phyloP scores from a whole-genome alignment of 2,329 filamentous ascomycete species.

The Coleophoma eucalyptorum region DNA sequence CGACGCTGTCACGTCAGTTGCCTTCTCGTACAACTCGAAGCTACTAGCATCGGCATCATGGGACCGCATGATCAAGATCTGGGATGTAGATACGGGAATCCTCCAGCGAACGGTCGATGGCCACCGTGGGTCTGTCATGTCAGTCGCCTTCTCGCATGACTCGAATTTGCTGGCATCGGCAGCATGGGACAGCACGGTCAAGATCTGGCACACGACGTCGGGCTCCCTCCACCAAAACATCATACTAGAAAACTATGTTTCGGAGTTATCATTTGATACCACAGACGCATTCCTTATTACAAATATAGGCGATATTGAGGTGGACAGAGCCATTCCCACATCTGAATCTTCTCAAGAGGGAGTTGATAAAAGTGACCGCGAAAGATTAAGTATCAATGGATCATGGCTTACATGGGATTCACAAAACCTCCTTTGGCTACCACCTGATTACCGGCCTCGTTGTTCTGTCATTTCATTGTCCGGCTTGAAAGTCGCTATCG shows the following conservation, averaged over 20 bases:
- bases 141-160: background rate
- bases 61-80: constrained; percentile 2
- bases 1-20: constrained; percentile 61
- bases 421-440: constrained; percentile 7
- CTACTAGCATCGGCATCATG: constrained; percentile 1
- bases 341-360: constrained; percentile 2
- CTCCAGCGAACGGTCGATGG: constrained; percentile 76
- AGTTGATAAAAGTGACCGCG: background rate
- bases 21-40: background rate
- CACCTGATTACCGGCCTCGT: background rate
- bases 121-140: constrained; percentile 72
- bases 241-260: background rate
- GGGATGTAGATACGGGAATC: constrained; percentile 79
- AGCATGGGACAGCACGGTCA: background rate
- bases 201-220: background rate
- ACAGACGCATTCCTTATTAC: background rate
- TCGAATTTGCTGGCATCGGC: background rate
- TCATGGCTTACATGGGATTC: constrained; percentile 5
- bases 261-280: background rate
- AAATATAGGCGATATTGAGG: background rate
- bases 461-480: background rate
- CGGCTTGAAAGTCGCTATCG: constrained; percentile 1
- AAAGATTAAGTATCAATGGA: constrained; percentile 1
- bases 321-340: background rate
- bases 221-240: background rate